Evolutionary conservation across 768 basidiomycete genomes (phyloP).

Genomic region (Dioszegia aurantiaca): DNA sequence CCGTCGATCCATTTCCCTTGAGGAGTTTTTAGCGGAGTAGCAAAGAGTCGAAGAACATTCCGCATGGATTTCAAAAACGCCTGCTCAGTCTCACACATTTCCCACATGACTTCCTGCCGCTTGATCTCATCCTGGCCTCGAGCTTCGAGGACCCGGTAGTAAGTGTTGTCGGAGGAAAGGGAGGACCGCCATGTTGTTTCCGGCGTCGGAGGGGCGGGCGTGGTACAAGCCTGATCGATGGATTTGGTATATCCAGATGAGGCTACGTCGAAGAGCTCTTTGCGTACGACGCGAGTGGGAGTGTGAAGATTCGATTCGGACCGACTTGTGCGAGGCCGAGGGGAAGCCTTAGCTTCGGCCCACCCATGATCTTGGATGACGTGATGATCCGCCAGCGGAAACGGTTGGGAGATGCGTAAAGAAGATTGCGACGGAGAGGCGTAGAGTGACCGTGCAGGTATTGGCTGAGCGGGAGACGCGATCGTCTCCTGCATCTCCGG

Average conservation of each 20-base stretch:
- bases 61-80: slow-evolving; percentile 66
- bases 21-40: slow-evolving; percentile 71
- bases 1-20: slow-evolving; percentile 76
- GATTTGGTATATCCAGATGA: slow-evolving; percentile 35
- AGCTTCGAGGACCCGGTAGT: slow-evolving; percentile 44
- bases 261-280: slow-evolving; percentile 39
- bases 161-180: slow-evolving; percentile 23
- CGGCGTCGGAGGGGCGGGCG: slow-evolving; percentile 17
- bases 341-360: background rate
- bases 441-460: background rate
- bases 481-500: slow-evolving; percentile 10
- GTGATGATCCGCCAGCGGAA: slow-evolving; percentile 5
- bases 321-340: slow-evolving; percentile 5
- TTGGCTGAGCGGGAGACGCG: background rate
- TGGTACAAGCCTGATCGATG: slow-evolving; percentile 20
- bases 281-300: slow-evolving; percentile 28
- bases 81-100: slow-evolving; percentile 68
- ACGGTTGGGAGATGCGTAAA: slow-evolving; percentile 5
- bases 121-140: slow-evolving; percentile 60
- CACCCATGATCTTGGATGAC: slow-evolving; percentile 10
- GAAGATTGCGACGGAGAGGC: slow-evolving; percentile 6
- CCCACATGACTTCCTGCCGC: slow-evolving; percentile 67
- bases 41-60: slow-evolving; percentile 67
- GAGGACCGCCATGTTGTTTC: slow-evolving; percentile 35
- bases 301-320: slow-evolving; percentile 29